Base-by-base conservation (phyloP, 2,329 filamentous ascomycete genomes). In the Volutella citrinella region DNA sequence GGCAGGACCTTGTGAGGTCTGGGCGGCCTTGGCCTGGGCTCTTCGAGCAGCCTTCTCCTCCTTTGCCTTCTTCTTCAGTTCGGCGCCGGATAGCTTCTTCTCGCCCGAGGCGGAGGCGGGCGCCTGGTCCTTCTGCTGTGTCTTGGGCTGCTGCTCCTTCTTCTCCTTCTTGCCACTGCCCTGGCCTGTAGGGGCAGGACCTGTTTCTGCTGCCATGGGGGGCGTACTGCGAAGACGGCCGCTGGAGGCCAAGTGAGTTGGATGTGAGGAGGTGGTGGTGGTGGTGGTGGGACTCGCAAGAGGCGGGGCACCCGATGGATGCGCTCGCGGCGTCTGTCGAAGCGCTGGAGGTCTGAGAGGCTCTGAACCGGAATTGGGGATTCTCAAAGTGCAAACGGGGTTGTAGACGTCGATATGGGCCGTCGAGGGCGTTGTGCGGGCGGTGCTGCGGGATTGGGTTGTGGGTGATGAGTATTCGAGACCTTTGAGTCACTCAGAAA, bases 31-130 rank as follows among this genome's bases (percentile, higher is more conserved):
- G 52, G 74, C 78, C 55, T 81, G 81, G 30, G 85, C 87, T 66
- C 91, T 77, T 42, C 87, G 76, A 28, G 89, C 89, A 32, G 86
- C 84, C 68, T 96, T 97, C 60, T 96, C 91, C 19, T 87, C 90
- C 61, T 95, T 91, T 42, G 84, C 84, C 59, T 80, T 82, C 54
- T 90, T 91, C 66, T 97, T 97, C 54, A 95, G 59, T 62, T 95
- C 85, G 14, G 87, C 88, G 21, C 76, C 75, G 3, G 84, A 80
- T 19, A 86, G 68, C 59, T 87, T 85, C 51, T 69, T 69, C 37
- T 67, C 65, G 35, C 54, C 58, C n/a, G 40, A 29, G 24, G 43
- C 46, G 10, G 51, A 34, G 19, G 40, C 29, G 13, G 41, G 38
- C 16, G 30, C 38, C 20, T 36, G 36, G 11, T 29, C 20, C 21